These are phyloP conservation scores for Mariannaea elegans DNA, from an alignment of 2,329 filamentous ascomycete genomes.

Conservation along the genomic window DNA sequence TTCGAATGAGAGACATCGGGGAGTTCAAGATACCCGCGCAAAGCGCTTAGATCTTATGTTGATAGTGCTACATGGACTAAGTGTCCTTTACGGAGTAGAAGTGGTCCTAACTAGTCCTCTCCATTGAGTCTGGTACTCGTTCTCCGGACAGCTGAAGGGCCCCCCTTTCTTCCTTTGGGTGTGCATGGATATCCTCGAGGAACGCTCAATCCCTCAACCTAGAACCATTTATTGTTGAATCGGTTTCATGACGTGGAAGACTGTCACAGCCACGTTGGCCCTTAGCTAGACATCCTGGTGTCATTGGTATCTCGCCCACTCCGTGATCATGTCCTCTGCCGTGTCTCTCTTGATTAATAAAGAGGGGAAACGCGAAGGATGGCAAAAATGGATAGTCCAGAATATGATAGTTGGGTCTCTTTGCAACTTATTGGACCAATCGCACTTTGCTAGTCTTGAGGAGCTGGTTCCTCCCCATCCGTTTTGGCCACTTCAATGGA, in stretches of 20 bases:
- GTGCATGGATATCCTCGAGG: background rate
- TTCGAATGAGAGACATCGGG: background rate
- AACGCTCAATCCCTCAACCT: background rate
- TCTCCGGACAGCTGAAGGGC: background rate
- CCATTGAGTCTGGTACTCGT: background rate
- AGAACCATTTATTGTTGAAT: background rate
- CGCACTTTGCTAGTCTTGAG: background rate
- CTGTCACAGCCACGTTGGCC: background rate
- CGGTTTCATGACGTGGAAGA: background rate
- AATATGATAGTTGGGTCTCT: background rate
- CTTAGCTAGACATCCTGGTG: background rate
- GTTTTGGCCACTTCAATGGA: background rate
- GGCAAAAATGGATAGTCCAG: background rate
- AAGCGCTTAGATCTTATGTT: conserved; percentile 6
- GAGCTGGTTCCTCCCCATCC: background rate
- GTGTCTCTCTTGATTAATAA: background rate
- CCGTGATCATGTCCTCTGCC: background rate
- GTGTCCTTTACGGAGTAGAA: background rate
- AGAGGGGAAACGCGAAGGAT: background rate
- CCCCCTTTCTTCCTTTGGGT: background rate
- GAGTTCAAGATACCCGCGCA: conserved; percentile 1
- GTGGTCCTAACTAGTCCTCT: background rate
- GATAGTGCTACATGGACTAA: no score
- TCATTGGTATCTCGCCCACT: no score
- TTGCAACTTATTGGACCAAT: background rate